A percentile compares a stretch with the other conserved stretches of the same genome.
These are phyloP conservation scores for Trichoderma hamatum DNA, from an alignment of 2,329 filamentous ascomycete genomes.

Conservation along the genomic window DNA sequence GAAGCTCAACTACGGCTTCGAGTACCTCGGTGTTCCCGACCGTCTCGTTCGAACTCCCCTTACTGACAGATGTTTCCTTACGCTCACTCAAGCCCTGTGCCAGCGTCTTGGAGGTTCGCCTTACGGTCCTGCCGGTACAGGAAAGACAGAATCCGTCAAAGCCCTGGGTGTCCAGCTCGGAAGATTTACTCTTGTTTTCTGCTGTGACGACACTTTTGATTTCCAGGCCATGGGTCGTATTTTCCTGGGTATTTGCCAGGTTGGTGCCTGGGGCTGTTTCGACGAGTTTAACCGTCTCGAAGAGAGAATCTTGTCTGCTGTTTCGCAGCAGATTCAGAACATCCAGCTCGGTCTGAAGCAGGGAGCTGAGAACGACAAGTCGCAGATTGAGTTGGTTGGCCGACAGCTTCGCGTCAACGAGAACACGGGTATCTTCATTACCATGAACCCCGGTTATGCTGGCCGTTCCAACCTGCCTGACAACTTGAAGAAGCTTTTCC, in stretches of 20 bases:
- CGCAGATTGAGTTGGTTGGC: conserved; percentile 92
- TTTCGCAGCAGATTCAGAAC: conserved; percentile 99
- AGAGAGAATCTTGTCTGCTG: conserved; percentile 94
- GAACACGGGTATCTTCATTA: conserved; percentile 99
- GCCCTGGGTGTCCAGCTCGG: conserved; percentile 94
- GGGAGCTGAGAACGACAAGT: conserved; percentile 75
- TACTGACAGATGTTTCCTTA: conserved; percentile 97
- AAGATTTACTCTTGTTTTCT: conserved; percentile 97
- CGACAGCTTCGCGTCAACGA: conserved; percentile 86
- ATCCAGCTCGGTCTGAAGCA: conserved; percentile 95
- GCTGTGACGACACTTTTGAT: conserved; percentile 99
- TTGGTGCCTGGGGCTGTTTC: conserved; percentile 99
- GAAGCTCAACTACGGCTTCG: conserved; percentile 92
- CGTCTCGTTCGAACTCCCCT: conserved; percentile 94
- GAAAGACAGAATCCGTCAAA: conserved; percentile 99
- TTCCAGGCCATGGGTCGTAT: conserved; percentile 99
- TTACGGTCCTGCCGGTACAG: conserved; percentile 95
- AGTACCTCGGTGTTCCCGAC: conserved; percentile 95
- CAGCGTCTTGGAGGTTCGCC: conserved; percentile 95
- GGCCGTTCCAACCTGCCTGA: conserved; percentile 97
- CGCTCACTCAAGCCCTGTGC: conserved; percentile 91
- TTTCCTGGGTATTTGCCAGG: conserved; percentile 98
- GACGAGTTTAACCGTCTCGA: conserved; percentile 99
- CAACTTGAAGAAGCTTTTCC: conserved; percentile 99
- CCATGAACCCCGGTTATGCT: conserved; percentile 99